phyloP scores from a whole-genome alignment of 768 basidiomycete species.

The Lactarius sp. region DNA sequence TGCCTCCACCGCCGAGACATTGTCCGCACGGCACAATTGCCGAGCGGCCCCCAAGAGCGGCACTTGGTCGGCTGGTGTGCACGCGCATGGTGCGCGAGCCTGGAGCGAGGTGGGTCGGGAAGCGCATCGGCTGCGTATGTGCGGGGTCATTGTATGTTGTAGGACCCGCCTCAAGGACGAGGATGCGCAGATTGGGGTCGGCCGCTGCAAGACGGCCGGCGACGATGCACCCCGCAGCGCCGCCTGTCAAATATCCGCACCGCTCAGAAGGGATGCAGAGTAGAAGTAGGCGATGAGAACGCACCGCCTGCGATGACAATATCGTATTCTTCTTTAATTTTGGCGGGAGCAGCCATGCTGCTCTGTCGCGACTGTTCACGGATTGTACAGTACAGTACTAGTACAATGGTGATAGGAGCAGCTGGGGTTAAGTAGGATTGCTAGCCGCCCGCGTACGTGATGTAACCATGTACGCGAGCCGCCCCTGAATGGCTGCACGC shows the following conservation, averaged over 20 bases:
- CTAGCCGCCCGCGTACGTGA: too few relatives aligned
- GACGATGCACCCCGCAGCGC: constrained; percentile 51
- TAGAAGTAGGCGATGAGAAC: neutral
- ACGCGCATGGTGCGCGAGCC: constrained; percentile 41
- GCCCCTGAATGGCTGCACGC: too few relatives aligned
- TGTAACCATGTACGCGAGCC: too few relatives aligned
- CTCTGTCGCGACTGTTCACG: neutral
- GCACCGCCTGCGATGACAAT: constrained; percentile 57
- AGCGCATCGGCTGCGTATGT: constrained; percentile 54
- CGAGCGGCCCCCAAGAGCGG: constrained; percentile 43
- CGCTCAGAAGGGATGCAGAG: neutral
- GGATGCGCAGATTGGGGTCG: constrained; percentile 50
- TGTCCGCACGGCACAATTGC: constrained; percentile 43
- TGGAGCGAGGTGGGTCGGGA: constrained; percentile 39
- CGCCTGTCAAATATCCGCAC: constrained; percentile 31
- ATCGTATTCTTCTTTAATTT: constrained; percentile 34
- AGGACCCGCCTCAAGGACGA: constrained; percentile 56
- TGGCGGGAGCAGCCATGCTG: constrained; percentile 5
- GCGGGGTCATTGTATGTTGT: constrained; percentile 42
- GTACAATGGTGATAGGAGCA: neutral
- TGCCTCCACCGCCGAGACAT: constrained; percentile 58
- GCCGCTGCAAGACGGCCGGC: constrained; percentile 52
- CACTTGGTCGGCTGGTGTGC: constrained; percentile 38
- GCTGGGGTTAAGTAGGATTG: neutral
- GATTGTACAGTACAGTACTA: neutral